Conservation (phyloP, 768 basidiomycete genomes). For the Gloeophyllum trabeum region DNA sequence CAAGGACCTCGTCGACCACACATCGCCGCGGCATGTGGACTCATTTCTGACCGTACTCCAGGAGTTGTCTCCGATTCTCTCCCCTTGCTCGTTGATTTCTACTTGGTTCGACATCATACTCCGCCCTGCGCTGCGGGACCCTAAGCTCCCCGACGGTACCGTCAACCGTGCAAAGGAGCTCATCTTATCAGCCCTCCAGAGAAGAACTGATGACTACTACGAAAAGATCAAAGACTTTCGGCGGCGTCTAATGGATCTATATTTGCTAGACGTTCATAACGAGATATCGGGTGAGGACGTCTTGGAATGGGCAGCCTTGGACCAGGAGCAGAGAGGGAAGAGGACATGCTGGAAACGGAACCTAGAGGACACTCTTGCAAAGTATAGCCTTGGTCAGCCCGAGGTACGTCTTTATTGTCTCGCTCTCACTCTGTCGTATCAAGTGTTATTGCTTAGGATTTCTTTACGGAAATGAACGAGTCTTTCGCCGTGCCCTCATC, state of each 20-base stretch:
- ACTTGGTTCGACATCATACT: conserved; percentile 77
- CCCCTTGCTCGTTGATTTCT: conserved; percentile 57
- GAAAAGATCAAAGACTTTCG: conserved; percentile 58
- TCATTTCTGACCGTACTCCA: conserved; percentile 56
- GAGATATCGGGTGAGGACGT: conserved; percentile 65
- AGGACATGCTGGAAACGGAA: conserved; percentile 66
- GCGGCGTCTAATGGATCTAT: conserved; percentile 59
- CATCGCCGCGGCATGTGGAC: conserved; percentile 49
- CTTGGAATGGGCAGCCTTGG: conserved; percentile 63
- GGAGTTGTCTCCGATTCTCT: conserved; percentile 48
- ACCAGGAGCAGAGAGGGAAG: conserved; percentile 47
- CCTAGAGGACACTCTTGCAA: conserved; percentile 64
- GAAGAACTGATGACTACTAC: conserved; percentile 27
- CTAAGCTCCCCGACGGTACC: conserved; percentile 46
- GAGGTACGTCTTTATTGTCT: conserved; percentile 34
- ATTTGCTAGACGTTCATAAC: conserved; percentile 67
- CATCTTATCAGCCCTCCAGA: conserved; percentile 47
- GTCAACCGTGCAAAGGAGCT: conserved; percentile 64
- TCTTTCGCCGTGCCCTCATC: conserved; percentile 50
- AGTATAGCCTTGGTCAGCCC: conserved; percentile 50
- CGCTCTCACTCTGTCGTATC: background rate
- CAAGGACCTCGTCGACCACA: conserved; percentile 53
- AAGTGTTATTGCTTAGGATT: conserved; percentile 35
- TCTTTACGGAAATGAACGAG: conserved; percentile 54
- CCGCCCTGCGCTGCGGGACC: conserved; percentile 68